These are phyloP conservation scores for Fusarium xylarioides DNA, from an alignment of 2,329 filamentous ascomycete species.

Conservation along the genomic window DNA sequence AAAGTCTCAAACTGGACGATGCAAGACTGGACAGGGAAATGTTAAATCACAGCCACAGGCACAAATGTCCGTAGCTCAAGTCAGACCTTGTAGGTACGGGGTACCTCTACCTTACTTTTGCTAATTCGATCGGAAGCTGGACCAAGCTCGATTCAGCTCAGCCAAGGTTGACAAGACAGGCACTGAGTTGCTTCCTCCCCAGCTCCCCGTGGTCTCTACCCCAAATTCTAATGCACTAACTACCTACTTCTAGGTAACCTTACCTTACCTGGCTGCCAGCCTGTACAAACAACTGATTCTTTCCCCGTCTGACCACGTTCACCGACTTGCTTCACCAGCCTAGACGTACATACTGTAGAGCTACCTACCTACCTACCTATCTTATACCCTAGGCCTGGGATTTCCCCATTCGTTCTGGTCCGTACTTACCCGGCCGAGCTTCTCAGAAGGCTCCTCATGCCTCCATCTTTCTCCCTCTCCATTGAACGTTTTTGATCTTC, in stretches of 20 bases:
- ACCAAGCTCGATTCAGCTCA: conserved; percentile 16
- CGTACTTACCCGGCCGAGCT: conserved; percentile 2
- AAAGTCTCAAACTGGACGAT: conserved; percentile 6
- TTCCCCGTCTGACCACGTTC: conserved; percentile 21
- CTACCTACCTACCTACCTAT: background rate
- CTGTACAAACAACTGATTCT: conserved; percentile 6
- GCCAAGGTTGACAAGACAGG: background rate
- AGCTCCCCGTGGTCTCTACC: background rate
- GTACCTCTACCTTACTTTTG: background rate
- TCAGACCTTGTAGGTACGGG: background rate
- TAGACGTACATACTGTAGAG: background rate
- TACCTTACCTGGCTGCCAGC: background rate
- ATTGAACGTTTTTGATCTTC: conserved; percentile 10
- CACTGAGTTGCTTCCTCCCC: background rate
- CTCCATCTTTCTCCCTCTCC: conserved; percentile 20
- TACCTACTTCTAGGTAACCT: background rate
- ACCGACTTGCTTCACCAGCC: conserved; percentile 21
- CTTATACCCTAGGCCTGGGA: background rate
- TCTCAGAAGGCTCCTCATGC: conserved; percentile 2
- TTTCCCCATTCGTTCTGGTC: conserved; percentile 23
- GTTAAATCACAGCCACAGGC: background rate
- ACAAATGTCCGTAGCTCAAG: background rate
- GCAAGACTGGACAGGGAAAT: background rate
- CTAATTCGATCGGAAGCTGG: background rate
- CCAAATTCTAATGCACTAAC: background rate